These are phyloP conservation scores for Pholiota adiposa DNA, from an alignment of 1,284 basidiomycete genomes.

Conservation along the genomic window DNA sequence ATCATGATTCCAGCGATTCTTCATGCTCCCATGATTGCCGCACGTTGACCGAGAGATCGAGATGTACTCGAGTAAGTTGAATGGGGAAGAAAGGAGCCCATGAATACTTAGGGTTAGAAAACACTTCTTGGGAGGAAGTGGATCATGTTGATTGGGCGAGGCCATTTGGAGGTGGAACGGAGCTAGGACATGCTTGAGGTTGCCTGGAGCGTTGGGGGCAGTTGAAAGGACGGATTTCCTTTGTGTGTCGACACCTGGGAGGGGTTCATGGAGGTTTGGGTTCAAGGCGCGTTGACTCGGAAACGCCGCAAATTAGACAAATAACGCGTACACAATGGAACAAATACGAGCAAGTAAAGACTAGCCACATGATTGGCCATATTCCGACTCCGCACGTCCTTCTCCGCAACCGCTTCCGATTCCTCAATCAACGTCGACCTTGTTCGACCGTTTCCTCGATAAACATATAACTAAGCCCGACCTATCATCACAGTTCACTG, in stretches of 20 bases:
- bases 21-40: conserved; percentile 31
- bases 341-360: background rate
- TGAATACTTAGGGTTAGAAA: conserved; percentile 55
- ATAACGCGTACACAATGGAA: background rate
- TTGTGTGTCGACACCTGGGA: background rate
- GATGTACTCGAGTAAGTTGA: conserved; percentile 34
- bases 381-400: background rate
- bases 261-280: background rate
- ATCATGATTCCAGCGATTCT: conserved; percentile 10
- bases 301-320: background rate
- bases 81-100: conserved; percentile 34
- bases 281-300: background rate
- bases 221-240: background rate
- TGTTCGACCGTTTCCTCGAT: background rate
- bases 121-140: conserved; percentile 40
- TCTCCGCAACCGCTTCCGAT: background rate
- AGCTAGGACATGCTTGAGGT: conserved; percentile 22
- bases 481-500: background rate
- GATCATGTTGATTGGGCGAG: conserved; percentile 37
- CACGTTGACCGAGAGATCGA: conserved; percentile 26
- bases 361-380: background rate
- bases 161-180: conserved; percentile 17
- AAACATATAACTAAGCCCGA: background rate
- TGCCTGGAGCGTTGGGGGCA: conserved; percentile 34
- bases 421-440: background rate